Evolutionary conservation across 2,329 filamentous ascomycete species (phyloP).

Genomic region (Aspergillus sp.): DNA sequence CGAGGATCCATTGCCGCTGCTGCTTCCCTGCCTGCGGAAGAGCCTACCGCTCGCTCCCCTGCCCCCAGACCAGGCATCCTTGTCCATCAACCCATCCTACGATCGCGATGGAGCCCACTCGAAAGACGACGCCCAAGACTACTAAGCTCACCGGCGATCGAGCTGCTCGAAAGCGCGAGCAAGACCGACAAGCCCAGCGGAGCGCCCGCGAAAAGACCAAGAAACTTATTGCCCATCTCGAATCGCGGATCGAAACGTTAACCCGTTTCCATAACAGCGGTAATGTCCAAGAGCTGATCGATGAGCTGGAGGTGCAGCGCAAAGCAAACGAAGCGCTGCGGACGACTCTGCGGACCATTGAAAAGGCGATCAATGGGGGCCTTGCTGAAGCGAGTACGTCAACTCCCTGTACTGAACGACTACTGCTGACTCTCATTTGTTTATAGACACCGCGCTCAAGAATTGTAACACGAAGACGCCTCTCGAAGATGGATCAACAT

Average conservation of each 20-base stretch:
- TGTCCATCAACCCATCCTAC: neutral
- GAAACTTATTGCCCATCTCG: conserved; percentile 10
- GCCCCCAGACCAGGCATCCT: neutral
- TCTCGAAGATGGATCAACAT: neutral
- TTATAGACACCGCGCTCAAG: neutral
- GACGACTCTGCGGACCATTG: conserved; percentile 7
- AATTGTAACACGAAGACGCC: neutral
- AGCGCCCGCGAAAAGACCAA: conserved; percentile 16
- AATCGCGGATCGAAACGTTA: conserved; percentile 12
- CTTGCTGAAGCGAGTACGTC: conserved; percentile 6
- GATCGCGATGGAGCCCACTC: conserved; percentile 8
- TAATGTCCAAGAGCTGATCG: conserved; percentile 9
- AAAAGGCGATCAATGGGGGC: conserved; percentile 8
- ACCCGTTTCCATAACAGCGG: conserved; percentile 11
- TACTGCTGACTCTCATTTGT: neutral
- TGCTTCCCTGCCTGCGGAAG: neutral
- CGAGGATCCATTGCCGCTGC: neutral
- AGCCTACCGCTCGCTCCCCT: neutral
- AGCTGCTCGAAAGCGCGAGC: conserved; percentile 14
- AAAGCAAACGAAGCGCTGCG: conserved; percentile 11
- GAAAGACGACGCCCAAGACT: neutral
- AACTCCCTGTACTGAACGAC: neutral
- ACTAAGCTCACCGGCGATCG: conserved; percentile 11
- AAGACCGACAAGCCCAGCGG: conserved; percentile 15
- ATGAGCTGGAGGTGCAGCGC: conserved; percentile 11